A percentile compares a stretch with the other conserved stretches of the same genome.
Evolutionary conservation across 192 early-diverging fungal species (phyloP).

Genomic region (Mortierella hygrophila): DNA sequence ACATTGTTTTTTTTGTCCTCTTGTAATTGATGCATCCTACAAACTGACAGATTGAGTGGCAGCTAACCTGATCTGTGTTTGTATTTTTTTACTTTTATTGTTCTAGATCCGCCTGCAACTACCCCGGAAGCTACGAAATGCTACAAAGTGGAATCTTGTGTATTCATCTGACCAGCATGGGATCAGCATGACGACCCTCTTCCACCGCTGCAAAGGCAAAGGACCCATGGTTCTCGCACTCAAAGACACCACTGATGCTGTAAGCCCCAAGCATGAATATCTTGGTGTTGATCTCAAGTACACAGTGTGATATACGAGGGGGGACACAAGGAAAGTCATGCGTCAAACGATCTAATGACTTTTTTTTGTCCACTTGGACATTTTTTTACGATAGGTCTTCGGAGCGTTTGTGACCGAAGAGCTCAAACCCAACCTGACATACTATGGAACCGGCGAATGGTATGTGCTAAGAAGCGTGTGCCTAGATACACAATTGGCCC

Average conservation of each 20-base stretch:
- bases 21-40: constrained; percentile 5
- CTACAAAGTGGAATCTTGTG: constrained; percentile 82
- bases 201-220: constrained; percentile 70
- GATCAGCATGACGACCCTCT: constrained; percentile 88
- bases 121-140: constrained; percentile 82
- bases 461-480: constrained; percentile 34
- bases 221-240: constrained; percentile 79
- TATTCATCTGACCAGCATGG: constrained; percentile 97
- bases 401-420: constrained; percentile 82
- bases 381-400: constrained; percentile 70
- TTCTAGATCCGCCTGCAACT: constrained; percentile 80
- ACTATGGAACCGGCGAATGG: constrained; percentile 90
- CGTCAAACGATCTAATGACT: not conserved
- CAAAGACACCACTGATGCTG: constrained; percentile 70
- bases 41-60: not conserved
- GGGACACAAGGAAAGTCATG: not conserved
- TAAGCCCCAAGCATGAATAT: constrained; percentile 28
- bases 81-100: not conserved
- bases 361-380: not conserved
- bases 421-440: constrained; percentile 70
- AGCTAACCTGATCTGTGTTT: not conserved
- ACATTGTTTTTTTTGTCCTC: not conserved
- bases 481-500: not conserved
- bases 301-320: not conserved
- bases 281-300: not conserved